phyloP scores from a whole-genome alignment of 1,284 basidiomycete genomes.

The Ceratobasidium sp. region DNA sequence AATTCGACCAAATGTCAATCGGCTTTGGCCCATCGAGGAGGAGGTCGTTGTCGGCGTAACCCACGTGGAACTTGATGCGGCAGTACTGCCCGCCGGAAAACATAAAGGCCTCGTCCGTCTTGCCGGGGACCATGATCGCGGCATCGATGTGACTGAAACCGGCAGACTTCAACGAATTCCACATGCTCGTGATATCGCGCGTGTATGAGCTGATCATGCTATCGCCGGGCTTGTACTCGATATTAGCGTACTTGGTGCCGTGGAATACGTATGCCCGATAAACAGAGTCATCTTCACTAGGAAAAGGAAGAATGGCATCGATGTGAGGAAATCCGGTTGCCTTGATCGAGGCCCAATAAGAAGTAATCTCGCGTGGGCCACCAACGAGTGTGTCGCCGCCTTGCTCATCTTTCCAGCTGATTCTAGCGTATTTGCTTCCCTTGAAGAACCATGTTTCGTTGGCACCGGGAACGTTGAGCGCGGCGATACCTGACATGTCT shows the following conservation, averaged over 20 bases:
- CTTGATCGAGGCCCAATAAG: neutral
- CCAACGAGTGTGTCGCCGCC: neutral
- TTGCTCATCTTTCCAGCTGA: neutral
- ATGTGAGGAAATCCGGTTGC: neutral
- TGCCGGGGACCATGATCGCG: conserved; percentile 18
- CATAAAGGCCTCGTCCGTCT: conserved; percentile 4
- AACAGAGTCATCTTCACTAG: neutral
- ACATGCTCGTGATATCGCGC: neutral
- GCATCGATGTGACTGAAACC: conserved; percentile 11
- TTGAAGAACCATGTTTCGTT: conserved; percentile 9
- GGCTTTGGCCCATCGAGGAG: neutral
- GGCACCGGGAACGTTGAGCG: conserved; percentile 11
- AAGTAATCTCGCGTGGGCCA: neutral
- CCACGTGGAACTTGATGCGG: conserved; percentile 11
- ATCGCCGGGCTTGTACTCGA: conserved; percentile 5
- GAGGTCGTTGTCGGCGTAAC: neutral
- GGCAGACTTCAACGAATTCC: neutral
- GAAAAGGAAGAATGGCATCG: conserved; percentile 17
- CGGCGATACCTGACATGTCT: conserved; percentile 31
- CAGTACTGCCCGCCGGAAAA: neutral
- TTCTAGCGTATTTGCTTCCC: neutral
- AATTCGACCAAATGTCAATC: neutral
- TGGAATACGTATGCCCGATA: conserved; percentile 14
- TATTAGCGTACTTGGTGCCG: conserved; percentile 5
- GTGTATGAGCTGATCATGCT: neutral